Evolutionary conservation across 208 protist genomes (phyloP).

Genomic region (Angomonas deanei): DNA sequence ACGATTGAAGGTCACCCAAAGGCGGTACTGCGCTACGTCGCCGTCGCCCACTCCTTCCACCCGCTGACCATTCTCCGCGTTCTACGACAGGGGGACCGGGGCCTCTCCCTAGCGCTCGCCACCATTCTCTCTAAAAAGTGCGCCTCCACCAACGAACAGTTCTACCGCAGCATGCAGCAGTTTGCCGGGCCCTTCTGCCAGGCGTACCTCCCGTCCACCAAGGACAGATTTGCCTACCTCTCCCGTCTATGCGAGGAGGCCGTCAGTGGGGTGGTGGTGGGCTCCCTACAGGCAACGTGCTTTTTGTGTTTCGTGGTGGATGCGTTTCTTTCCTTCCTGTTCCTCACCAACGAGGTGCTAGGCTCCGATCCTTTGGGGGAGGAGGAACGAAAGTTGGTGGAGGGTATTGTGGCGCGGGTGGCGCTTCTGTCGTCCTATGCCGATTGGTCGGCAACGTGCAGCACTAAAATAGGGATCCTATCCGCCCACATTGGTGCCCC

Average conservation of each 20-base stretch:
- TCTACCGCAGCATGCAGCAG: constrained; percentile 13
- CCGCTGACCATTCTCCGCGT: constrained; percentile 47
- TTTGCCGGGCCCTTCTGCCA: constrained; percentile 18
- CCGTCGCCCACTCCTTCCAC: constrained; percentile 59
- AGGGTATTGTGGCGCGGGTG: constrained; percentile 19
- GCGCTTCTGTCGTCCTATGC: constrained; percentile 45
- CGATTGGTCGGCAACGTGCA: constrained; percentile 45
- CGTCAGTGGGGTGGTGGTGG: constrained; percentile 40
- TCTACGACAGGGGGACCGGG: constrained; percentile 11
- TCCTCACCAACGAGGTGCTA: constrained; percentile 14
- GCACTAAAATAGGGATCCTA: constrained; percentile 59
- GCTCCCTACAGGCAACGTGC: constrained; percentile 41
- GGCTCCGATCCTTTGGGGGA: background rate
- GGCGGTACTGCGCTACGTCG: constrained; percentile 40
- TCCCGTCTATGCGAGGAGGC: constrained; percentile 33
- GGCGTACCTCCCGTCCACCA: background rate
- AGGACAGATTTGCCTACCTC: constrained; percentile 29
- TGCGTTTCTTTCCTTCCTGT: constrained; percentile 27
- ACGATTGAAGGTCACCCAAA: background rate
- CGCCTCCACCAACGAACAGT: constrained; percentile 27
- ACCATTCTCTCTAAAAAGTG: constrained; percentile 36
- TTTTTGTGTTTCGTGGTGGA: constrained; percentile 58
- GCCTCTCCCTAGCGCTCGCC: constrained; percentile 28
- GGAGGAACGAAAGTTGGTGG: constrained; percentile 5
- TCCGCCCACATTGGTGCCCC: constrained; percentile 57